Base-by-base conservation (phyloP, 352 stramenopile species). In the Detonula confervacea region DNA sequence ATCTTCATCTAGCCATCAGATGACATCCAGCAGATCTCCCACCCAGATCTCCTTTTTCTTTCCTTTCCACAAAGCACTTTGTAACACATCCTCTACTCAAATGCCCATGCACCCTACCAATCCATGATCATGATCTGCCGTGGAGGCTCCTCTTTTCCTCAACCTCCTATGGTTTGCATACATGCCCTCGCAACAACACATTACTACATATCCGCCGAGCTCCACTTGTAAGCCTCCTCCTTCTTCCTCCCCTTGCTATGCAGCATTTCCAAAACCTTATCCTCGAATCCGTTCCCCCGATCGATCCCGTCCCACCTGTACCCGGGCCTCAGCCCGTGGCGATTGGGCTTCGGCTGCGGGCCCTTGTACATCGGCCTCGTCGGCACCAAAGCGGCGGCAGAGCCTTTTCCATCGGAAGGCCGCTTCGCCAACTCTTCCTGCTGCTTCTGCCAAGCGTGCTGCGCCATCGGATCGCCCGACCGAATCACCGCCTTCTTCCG, bases 251-350 rank as follows among this genome's bases (percentile, higher is more conserved):
- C 74, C 24, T 72, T 67, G 18, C 65, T 84, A 52, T 81, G 86
- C 35, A 84, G 37, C n/a, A 72, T 85, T 20, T 73, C 80, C 42
- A 98, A 87, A 0, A 98, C 84, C 80, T 96, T 96, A 62, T 97
- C 94, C 71, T 99, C 97, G 91, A 97, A 99, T 24, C 95, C 96
- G 65, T 97, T 99, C 27, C 97, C 95, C 14, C 97, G 92, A 75
- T 99, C 97, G 52, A 98, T 93, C 29, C 97, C 97, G 84, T 99
- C 97, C 97, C 97, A 99, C n/a, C 97, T 93, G 87, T 99, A 99
- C 20, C 97, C 97, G 24, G 97, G 97, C 25, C 80, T 63, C 59
- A 99, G 98, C 47, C 92, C 90, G 77, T 98, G 96, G 37, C 94
- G 87, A 78, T 97, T 97, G 0, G 95, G 89, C 76, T 94, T 95